Conservation (phyloP, 345 rosid genomes). For the Murraya koenigii region DNA sequence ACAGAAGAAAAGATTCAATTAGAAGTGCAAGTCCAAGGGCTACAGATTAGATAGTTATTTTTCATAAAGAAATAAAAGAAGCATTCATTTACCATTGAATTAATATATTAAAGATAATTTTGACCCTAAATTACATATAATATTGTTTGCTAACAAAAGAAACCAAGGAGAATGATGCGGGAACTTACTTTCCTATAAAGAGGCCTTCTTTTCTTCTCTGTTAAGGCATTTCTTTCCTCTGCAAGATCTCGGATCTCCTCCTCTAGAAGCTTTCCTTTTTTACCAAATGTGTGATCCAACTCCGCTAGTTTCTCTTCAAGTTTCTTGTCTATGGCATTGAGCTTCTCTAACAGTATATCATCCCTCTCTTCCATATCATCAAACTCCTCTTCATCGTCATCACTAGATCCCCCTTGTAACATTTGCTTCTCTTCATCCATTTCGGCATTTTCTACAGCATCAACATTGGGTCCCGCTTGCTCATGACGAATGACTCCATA, state of each 20-base stretch:
- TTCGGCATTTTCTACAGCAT: slow-evolving; percentile 29
- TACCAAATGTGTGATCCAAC: slow-evolving; percentile 90
- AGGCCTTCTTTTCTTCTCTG: slow-evolving; percentile 80
- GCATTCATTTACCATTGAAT: background rate
- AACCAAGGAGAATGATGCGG: background rate
- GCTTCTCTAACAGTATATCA: slow-evolving; percentile 65
- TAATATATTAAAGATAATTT: background rate
- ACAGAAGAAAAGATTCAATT: background rate
- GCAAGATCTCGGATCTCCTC: slow-evolving; percentile 93
- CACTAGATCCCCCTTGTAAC: slow-evolving; percentile 28
- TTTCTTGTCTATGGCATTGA: slow-evolving; percentile 73
- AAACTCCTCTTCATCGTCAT: slow-evolving; percentile 72
- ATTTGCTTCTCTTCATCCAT: slow-evolving; percentile 36
- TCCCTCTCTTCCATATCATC: slow-evolving; percentile 95
- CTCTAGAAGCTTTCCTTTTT: slow-evolving; percentile 83
- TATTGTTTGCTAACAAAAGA: background rate
- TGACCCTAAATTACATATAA: background rate
- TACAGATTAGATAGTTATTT: background rate
- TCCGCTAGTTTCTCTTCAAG: slow-evolving; percentile 83
- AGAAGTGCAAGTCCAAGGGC: background rate
- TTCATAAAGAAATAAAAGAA: background rate
- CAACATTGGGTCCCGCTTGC: slow-evolving; percentile 37
- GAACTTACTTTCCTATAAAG: slow-evolving; percentile 71
- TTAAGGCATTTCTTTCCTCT: slow-evolving; percentile 90
- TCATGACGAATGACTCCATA: slow-evolving; percentile 61